A percentile compares a stretch with the other conserved stretches of the same genome.
Conservation (phyloP, 441 rosid species). For the Hypseocharis bilobata region DNA sequence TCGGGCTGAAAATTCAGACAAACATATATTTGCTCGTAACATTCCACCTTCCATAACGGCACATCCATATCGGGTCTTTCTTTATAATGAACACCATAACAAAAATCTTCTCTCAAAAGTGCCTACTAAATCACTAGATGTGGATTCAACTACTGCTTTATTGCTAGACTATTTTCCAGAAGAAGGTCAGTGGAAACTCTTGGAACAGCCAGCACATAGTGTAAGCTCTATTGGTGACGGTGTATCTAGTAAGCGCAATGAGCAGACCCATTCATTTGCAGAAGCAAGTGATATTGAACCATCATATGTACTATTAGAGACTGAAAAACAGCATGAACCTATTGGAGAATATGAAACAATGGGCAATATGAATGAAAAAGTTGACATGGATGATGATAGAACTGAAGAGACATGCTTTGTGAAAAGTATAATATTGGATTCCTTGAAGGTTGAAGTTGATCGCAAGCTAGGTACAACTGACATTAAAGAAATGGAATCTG, state of each 20-base stretch:
- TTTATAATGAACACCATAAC: slow-evolving; percentile 31
- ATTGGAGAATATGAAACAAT: slow-evolving; percentile 27
- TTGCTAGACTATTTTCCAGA: slow-evolving; percentile 84
- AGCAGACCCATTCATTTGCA: slow-evolving; percentile 25
- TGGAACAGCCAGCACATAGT: slow-evolving; percentile 51
- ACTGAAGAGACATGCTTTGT: slow-evolving; percentile 47
- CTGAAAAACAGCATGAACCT: slow-evolving; percentile 41
- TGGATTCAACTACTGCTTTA: slow-evolving; percentile 60
- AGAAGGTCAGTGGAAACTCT: slow-evolving; percentile 85
- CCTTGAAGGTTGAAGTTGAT: slow-evolving; percentile 66
- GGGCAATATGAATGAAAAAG: slow-evolving; percentile 27
- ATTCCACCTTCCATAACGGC: slow-evolving; percentile 31
- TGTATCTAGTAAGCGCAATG: slow-evolving; percentile 22
- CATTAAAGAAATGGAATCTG: slow-evolving; percentile 45
- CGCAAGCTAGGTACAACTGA: slow-evolving; percentile 55
- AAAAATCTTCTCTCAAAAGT: slow-evolving; percentile 44
- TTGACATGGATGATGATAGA: slow-evolving; percentile 26
- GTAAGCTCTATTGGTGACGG: slow-evolving; percentile 30
- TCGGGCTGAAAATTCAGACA: slow-evolving; percentile 28
- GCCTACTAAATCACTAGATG: slow-evolving; percentile 47
- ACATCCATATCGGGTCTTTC: slow-evolving; percentile 29
- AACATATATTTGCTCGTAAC: slow-evolving; percentile 25
- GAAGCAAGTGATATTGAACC: slow-evolving; percentile 51
- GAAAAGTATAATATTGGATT: slow-evolving; percentile 48
- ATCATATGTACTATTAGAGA: slow-evolving; percentile 52